Percentiles rank a stretch among this genome's conserved stretches.
phyloP scores from a whole-genome alignment of 768 basidiomycete genomes.

The Phaffia australis region DNA sequence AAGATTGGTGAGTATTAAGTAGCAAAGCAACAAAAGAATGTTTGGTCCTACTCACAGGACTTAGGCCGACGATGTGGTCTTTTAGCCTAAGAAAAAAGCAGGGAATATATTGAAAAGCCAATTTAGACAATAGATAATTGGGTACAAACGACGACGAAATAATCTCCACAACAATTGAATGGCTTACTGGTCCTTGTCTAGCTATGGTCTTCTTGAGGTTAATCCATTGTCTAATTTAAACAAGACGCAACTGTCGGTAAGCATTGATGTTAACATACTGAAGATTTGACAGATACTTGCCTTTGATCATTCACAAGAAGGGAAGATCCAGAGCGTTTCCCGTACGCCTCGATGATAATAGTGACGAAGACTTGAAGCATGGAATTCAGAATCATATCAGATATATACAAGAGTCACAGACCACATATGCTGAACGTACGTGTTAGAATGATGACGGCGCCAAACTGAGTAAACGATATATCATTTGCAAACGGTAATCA shows the following conservation, averaged over 20 bases:
- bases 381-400: background rate
- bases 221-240: slow-evolving; percentile 60
- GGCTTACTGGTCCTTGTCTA: slow-evolving; percentile 45
- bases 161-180: background rate
- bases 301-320: slow-evolving; percentile 70
- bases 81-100: slow-evolving; percentile 55
- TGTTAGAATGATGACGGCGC: slow-evolving; percentile 77
- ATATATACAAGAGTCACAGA: background rate
- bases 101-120: background rate
- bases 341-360: slow-evolving; percentile 91
- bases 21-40: background rate
- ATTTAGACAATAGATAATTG: too few relatives aligned
- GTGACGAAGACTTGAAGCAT: slow-evolving; percentile 15
- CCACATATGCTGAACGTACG: slow-evolving; percentile 22
- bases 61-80: slow-evolving; percentile 46
- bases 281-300: background rate
- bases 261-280: too few relatives aligned
- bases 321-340: slow-evolving; percentile 71
- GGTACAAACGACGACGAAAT: too few relatives aligned
- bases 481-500: background rate
- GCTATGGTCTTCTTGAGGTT: slow-evolving; percentile 79
- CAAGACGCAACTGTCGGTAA: background rate
- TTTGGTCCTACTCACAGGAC: background rate
- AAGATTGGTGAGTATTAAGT: background rate
- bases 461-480: slow-evolving; percentile 41